These are phyloP conservation scores for Skeletonema marinoi DNA, from an alignment of 108 stramenopile species.

Conservation along the genomic window DNA sequence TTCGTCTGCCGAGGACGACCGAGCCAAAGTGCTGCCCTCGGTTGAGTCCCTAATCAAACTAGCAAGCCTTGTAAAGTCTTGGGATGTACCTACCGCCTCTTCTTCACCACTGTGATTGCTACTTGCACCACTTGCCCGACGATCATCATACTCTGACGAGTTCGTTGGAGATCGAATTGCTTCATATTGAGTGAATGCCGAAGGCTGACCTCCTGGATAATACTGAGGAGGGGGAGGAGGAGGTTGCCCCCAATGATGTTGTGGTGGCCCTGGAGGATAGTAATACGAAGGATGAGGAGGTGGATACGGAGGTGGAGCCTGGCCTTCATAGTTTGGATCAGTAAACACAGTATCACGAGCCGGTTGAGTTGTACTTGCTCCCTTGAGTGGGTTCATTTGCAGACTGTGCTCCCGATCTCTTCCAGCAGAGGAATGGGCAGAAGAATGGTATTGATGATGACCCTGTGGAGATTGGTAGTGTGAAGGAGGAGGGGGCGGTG, in stretches of 20 bases:
- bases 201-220: slow-evolving; percentile 15
- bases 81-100: slow-evolving; percentile 15
- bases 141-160: not conserved
- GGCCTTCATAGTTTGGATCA: not conserved
- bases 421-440: not conserved
- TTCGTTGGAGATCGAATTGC: not conserved
- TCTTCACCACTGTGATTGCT: not conserved
- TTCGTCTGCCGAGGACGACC: slow-evolving; percentile 24
- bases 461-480: not conserved
- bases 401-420: slow-evolving; percentile 26
- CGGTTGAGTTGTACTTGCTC: slow-evolving; percentile 10
- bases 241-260: slow-evolving; percentile 13
- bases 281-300: slow-evolving; percentile 13
- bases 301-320: slow-evolving; percentile 8
- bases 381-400: slow-evolving; percentile 15
- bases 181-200: slow-evolving; percentile 33
- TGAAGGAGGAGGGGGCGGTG: not conserved
- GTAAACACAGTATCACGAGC: slow-evolving; percentile 11
- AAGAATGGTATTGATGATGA: not conserved
- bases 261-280: slow-evolving; percentile 1
- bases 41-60: slow-evolving; percentile 32
- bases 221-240: slow-evolving; percentile 20
- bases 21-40: slow-evolving; percentile 20
- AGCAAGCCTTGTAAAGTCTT: slow-evolving; percentile 50
- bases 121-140: not conserved